Conservation (phyloP, 2,329 filamentous ascomycete genomes). For the Hypomyces perniciosus region DNA sequence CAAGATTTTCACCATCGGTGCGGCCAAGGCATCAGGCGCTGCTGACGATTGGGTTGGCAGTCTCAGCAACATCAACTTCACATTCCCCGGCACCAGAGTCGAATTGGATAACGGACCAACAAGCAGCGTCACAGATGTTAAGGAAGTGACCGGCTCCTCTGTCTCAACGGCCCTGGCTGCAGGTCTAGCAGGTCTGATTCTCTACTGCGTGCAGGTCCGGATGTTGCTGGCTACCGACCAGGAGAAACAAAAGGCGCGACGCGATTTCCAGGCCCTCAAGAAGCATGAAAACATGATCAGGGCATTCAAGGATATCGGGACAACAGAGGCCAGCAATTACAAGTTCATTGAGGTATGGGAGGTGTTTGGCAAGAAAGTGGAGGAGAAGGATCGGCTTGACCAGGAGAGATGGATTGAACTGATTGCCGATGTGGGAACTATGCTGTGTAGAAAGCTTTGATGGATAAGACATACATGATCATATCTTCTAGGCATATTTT, state of each 20-base stretch:
- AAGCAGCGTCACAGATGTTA: not conserved
- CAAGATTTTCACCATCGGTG: slow-evolving; percentile 25
- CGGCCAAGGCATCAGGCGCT: slow-evolving; percentile 15
- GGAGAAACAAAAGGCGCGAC: slow-evolving; percentile 15
- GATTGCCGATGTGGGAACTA: slow-evolving; percentile 12
- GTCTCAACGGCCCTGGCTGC: slow-evolving; percentile 26
- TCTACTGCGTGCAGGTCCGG: slow-evolving; percentile 22
- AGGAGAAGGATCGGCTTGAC: slow-evolving; percentile 14
- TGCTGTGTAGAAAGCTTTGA: slow-evolving; percentile 11
- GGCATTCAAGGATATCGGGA: slow-evolving; percentile 16
- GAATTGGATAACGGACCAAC: slow-evolving; percentile 8
- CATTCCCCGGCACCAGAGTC: slow-evolving; percentile 25
- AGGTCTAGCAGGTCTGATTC: slow-evolving; percentile 25
- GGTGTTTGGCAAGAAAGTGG: slow-evolving; percentile 17
- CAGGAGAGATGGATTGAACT: slow-evolving; percentile 14
- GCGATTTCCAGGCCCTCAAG: slow-evolving; percentile 11
- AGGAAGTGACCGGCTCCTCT: slow-evolving; percentile 18
- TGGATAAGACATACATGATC: not conserved
- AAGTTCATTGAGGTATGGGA: slow-evolving; percentile 25
- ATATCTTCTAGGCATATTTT: no score
- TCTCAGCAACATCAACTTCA: slow-evolving; percentile 22
- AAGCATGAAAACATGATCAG: slow-evolving; percentile 17
- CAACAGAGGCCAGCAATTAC: slow-evolving; percentile 17
- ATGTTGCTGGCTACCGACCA: slow-evolving; percentile 11
- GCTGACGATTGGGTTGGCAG: slow-evolving; percentile 16